A percentile compares a stretch with the other conserved stretches of the same genome.
phyloP scores from a whole-genome alignment of 352 stramenopile species.

The Pythium oligandrum region DNA sequence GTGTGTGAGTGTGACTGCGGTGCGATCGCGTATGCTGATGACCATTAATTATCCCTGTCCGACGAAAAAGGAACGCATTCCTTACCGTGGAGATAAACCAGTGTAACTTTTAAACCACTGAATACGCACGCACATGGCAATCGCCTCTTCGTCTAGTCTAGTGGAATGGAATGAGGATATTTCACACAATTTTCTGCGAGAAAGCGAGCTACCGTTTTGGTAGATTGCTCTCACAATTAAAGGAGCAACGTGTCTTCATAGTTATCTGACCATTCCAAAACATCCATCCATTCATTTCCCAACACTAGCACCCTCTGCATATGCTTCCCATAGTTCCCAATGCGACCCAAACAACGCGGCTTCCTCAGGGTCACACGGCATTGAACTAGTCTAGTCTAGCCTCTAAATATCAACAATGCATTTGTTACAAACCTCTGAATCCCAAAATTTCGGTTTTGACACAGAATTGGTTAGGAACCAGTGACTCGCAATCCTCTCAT shows the following conservation, averaged over 20 bases:
- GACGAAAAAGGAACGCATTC: slow-evolving; percentile 80
- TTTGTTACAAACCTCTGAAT: too few species aligned
- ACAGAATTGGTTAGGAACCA: too few species aligned
- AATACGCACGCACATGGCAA: slow-evolving; percentile 36
- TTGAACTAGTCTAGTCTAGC: too few species aligned
- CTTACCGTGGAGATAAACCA: slow-evolving; percentile 79
- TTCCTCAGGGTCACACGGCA: too few species aligned
- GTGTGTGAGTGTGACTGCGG: slow-evolving; percentile 9
- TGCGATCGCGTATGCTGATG: slow-evolving; percentile 63
- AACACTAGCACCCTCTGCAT: too few species aligned
- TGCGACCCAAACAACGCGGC: too few species aligned
- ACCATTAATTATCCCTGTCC: slow-evolving; percentile 87
- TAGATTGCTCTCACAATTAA: slow-evolving; percentile 67
- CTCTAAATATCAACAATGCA: too few species aligned
- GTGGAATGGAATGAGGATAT: slow-evolving; percentile 70
- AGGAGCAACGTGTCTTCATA: slow-evolving; percentile 86
- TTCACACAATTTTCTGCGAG: slow-evolving; percentile 52
- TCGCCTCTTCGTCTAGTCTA: not conserved
- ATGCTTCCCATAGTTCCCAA: too few species aligned
- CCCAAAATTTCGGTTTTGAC: too few species aligned
- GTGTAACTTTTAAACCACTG: slow-evolving; percentile 85
- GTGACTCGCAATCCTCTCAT: too few species aligned
- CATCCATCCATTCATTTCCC: not conserved
- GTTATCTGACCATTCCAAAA: slow-evolving; percentile 70
- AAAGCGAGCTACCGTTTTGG: slow-evolving; percentile 64